Conservation (phyloP, 805 yeast genomes). For the Saturnispora quitensis region DNA sequence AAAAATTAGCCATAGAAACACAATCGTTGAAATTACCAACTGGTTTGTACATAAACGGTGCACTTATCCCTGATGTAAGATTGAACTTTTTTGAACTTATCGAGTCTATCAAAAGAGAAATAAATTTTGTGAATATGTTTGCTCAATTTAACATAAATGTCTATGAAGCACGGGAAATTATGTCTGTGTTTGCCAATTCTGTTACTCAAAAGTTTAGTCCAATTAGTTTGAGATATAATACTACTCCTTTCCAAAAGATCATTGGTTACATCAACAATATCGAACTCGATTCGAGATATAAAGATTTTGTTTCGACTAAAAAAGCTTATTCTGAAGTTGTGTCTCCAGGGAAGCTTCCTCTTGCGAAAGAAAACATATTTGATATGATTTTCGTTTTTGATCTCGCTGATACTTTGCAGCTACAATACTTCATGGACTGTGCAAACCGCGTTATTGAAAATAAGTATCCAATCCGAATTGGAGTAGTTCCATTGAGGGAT, state of each 20-base stretch:
- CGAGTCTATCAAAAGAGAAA: conserved; percentile 32
- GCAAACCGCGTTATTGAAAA: conserved; percentile 41
- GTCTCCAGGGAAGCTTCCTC: conserved; percentile 55
- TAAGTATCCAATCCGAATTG: conserved; percentile 71
- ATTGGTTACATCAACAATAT: conserved; percentile 73
- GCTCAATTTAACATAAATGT: conserved; percentile 28
- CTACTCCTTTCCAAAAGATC: conserved; percentile 19
- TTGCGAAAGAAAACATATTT: conserved; percentile 63
- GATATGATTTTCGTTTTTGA: conserved; percentile 63
- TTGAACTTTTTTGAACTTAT: conserved; percentile 36
- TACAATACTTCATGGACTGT: conserved; percentile 41
- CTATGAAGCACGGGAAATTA: conserved; percentile 27
- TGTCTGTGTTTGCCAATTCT: conserved; percentile 31
- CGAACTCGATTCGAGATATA: conserved; percentile 51
- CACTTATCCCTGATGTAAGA: conserved; percentile 39
- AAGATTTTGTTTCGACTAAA: conserved; percentile 35
- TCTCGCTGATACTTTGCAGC: conserved; percentile 43
- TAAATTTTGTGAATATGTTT: conserved; percentile 13
- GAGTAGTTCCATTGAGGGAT: conserved; percentile 58
- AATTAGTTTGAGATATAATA: conserved; percentile 20
- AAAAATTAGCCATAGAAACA: conserved; percentile 1
- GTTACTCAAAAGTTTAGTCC: conserved; percentile 8
- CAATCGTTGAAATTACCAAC: conserved; percentile 16
- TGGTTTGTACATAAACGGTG: conserved; percentile 66
- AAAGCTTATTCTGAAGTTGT: conserved; percentile 38